These are phyloP conservation scores for Globisporangium middletonii DNA, from an alignment of 352 stramenopile genomes.

Conservation along the genomic window DNA sequence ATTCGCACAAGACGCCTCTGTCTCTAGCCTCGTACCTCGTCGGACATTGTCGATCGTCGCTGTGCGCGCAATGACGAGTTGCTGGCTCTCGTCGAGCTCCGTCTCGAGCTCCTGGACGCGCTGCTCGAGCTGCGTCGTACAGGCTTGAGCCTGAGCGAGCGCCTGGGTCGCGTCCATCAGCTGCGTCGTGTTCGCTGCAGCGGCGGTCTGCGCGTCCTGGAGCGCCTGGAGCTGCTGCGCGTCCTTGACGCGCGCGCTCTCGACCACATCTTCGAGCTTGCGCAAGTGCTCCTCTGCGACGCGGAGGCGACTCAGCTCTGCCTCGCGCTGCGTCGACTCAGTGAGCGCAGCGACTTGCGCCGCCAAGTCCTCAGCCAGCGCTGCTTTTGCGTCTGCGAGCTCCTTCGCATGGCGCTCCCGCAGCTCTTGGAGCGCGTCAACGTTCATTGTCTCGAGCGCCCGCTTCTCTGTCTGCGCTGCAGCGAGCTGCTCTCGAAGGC, in stretches of 20 bases:
- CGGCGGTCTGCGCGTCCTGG: background rate
- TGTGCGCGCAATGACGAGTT: constrained; percentile 26
- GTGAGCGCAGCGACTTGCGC: background rate
- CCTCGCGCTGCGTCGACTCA: constrained; percentile 4
- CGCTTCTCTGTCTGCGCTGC: background rate
- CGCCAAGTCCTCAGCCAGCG: constrained; percentile 5
- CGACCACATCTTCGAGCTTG: constrained; percentile 8
- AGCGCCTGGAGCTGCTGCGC: constrained; percentile 5
- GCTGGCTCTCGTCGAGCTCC: constrained; percentile 20
- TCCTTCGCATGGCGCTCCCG: background rate
- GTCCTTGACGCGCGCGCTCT: constrained; percentile 4
- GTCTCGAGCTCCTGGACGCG: constrained; percentile 14
- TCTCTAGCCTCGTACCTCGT: constrained; percentile 23
- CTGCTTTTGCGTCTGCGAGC: background rate
- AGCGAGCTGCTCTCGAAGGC: background rate
- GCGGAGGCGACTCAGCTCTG: background rate
- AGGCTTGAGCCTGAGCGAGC: background rate
- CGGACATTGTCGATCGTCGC: constrained; percentile 47
- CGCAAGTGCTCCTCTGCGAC: constrained; percentile 6
- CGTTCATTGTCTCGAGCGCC: background rate
- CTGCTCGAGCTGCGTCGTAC: constrained; percentile 6
- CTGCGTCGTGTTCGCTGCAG: background rate
- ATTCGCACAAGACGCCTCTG: background rate
- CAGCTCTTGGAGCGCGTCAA: background rate
- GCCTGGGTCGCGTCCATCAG: background rate